phyloP scores from a whole-genome alignment of 345 rosid species.

The Brassica napus region DNA sequence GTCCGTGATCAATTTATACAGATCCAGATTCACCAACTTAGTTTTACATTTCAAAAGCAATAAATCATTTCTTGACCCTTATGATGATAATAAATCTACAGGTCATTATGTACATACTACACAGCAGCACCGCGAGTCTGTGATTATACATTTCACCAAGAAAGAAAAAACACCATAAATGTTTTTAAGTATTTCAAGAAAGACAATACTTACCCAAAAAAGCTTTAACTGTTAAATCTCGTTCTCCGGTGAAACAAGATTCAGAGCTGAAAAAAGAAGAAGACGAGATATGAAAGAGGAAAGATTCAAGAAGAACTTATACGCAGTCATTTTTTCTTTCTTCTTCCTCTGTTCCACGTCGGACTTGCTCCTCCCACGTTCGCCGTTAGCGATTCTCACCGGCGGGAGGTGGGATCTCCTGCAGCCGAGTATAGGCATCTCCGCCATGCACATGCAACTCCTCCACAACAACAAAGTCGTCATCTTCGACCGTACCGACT shows the following conservation, averaged over 20 bases:
- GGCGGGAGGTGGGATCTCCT: constrained; percentile 61
- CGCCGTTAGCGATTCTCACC: constrained; percentile 30
- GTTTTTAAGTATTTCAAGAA: constrained; percentile 23
- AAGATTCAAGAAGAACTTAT: constrained; percentile 37
- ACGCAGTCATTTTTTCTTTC: constrained; percentile 4
- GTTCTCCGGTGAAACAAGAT: constrained; percentile 23
- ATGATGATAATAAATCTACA: constrained; percentile 16
- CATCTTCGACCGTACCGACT: constrained; percentile 81
- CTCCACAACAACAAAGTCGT: constrained; percentile 68
- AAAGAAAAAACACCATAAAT: constrained; percentile 16
- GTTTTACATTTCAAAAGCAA: constrained; percentile 14
- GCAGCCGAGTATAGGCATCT: constrained; percentile 66
- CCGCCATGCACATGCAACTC: constrained; percentile 97
- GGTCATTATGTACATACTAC: constrained; percentile 3
- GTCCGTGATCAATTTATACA: constrained; percentile 23
- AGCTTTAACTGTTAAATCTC: constrained; percentile 14
- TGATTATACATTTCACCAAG: constrained; percentile 13
- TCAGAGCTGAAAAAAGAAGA: constrained; percentile 15
- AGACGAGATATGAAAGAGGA: constrained; percentile 24
- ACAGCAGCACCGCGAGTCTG: constrained; percentile 2
- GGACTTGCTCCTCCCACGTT: constrained; percentile 39
- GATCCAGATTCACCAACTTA: constrained; percentile 16
- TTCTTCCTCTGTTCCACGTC: constrained; percentile 36
- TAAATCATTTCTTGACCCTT: constrained; percentile 13
- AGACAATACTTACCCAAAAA: constrained; percentile 18